Evolutionary conservation across 805 yeast genomes (phyloP).

Genomic region (Cyberlindnera maritima): DNA sequence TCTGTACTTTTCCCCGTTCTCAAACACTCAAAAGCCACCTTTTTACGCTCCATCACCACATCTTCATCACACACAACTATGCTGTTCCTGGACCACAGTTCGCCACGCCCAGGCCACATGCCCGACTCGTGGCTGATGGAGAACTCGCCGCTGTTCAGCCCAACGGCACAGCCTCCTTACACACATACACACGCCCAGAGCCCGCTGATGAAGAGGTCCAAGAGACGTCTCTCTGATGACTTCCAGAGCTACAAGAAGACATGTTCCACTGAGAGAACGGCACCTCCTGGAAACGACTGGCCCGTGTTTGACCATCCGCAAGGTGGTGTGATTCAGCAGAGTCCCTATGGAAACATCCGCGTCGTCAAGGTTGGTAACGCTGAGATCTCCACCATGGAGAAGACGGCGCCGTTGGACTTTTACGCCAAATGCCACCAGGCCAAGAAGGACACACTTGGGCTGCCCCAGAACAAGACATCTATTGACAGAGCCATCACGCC

Average conservation of each 20-base stretch:
- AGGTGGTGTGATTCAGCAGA: slow-evolving; percentile 25
- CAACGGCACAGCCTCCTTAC: slow-evolving; percentile 12
- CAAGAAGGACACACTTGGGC: background rate
- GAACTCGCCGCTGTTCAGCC: slow-evolving; percentile 17
- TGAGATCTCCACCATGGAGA: slow-evolving; percentile 22
- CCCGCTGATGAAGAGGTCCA: slow-evolving; percentile 18
- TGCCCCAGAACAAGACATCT: background rate
- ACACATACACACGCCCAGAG: slow-evolving; percentile 5
- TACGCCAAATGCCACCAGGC: slow-evolving; percentile 6
- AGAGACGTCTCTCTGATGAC: slow-evolving; percentile 37
- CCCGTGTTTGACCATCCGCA: slow-evolving; percentile 26
- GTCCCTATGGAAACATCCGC: slow-evolving; percentile 26
- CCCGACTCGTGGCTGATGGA: slow-evolving; percentile 20
- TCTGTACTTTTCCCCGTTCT: background rate
- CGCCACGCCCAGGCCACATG: slow-evolving; percentile 16
- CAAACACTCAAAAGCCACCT: too few relatives aligned
- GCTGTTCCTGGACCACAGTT: slow-evolving; percentile 20
- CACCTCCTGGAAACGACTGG: slow-evolving; percentile 13
- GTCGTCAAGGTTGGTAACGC: slow-evolving; percentile 19
- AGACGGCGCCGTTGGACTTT: slow-evolving; percentile 11
- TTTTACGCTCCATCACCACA: background rate
- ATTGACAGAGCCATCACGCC: background rate
- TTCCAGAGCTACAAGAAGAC: slow-evolving; percentile 31
- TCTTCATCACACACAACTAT: slow-evolving; percentile 1
- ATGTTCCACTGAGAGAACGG: slow-evolving; percentile 12